Conservation (phyloP, 768 basidiomycete species). For the Neoboletus subvelutipes region DNA sequence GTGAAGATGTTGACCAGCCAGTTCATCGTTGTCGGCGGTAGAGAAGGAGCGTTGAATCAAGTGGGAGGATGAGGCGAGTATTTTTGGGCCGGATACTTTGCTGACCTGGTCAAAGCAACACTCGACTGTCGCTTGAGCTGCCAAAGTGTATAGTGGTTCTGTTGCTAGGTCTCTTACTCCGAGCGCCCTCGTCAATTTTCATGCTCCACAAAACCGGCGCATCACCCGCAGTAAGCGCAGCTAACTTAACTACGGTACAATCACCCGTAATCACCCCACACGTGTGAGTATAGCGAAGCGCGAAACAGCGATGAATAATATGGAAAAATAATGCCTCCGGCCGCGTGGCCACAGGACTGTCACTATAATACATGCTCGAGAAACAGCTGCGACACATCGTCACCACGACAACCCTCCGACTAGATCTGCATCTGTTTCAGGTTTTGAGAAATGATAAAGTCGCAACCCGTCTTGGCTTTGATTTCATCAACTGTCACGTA, state of each 20-base stretch:
- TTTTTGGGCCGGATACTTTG: slow-evolving; percentile 6
- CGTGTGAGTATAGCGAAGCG: neutral
- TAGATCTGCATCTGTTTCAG: slow-evolving; percentile 47
- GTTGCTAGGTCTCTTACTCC: slow-evolving; percentile 1
- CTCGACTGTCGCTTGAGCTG: neutral
- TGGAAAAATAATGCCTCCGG: slow-evolving; percentile 1
- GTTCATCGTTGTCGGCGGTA: slow-evolving; percentile 49
- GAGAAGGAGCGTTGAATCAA: slow-evolving; percentile 3
- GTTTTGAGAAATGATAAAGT: slow-evolving; percentile 58
- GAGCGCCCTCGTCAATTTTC: slow-evolving; percentile 6
- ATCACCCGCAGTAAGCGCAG: slow-evolving; percentile 15
- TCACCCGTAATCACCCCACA: neutral
- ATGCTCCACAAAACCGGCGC: slow-evolving; percentile 19
- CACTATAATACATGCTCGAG: neutral
- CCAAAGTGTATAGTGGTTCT: neutral
- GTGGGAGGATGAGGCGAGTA: neutral
- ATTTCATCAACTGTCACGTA: slow-evolving; percentile 82
- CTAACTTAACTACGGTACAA: neutral
- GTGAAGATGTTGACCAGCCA: slow-evolving; percentile 73
- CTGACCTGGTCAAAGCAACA: slow-evolving; percentile 12
- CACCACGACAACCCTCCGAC: slow-evolving; percentile 8
- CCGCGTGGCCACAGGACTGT: neutral
- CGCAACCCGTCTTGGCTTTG: slow-evolving; percentile 75
- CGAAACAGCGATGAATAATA: slow-evolving; percentile 5
- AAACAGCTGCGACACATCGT: slow-evolving; percentile 1